Evolutionary conservation across 371 early-diverging fungal species (phyloP).

Genomic region (Dipsacomyces acuminosporus): DNA sequence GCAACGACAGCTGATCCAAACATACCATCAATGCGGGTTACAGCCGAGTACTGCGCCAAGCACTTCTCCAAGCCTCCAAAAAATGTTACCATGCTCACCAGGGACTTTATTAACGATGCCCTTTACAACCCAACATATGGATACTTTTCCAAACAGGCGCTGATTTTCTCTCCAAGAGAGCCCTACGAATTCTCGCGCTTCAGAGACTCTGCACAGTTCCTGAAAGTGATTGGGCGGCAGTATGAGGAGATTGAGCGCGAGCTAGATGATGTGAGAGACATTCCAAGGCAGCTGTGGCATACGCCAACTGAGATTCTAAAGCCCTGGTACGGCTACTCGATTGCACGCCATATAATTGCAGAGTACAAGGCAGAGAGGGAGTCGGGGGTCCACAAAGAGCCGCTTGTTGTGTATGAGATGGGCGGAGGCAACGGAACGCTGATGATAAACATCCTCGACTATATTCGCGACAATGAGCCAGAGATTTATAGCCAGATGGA

Average conservation of each 20-base stretch:
- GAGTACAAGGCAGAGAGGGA: constrained; percentile 64
- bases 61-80: constrained; percentile 50
- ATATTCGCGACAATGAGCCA: constrained; percentile 70
- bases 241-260: constrained; percentile 75
- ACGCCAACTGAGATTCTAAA: constrained; percentile 95
- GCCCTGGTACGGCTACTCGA: constrained; percentile 88
- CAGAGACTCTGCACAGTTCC: constrained; percentile 75
- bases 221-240: constrained; percentile 67
- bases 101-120: constrained; percentile 94
- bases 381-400: constrained; percentile 49
- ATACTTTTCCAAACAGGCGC: constrained; percentile 92
- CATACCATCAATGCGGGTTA: constrained; percentile 25
- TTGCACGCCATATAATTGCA: constrained; percentile 84
- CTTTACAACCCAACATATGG: constrained; percentile 95
- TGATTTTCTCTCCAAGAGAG: constrained; percentile 67
- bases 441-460: constrained; percentile 89
- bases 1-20: constrained; percentile 32
- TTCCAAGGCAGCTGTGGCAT: constrained; percentile 90
- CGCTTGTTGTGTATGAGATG: constrained; percentile 87
- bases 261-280: constrained; percentile 48
- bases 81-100: constrained; percentile 63
- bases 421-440: constrained; percentile 96
- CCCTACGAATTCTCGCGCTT: constrained; percentile 67
- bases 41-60: constrained; percentile 30
- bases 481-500: constrained; percentile 69